These are phyloP conservation scores for Backusella psychrophila DNA, from an alignment of 192 early-diverging fungal species.

Conservation along the genomic window DNA sequence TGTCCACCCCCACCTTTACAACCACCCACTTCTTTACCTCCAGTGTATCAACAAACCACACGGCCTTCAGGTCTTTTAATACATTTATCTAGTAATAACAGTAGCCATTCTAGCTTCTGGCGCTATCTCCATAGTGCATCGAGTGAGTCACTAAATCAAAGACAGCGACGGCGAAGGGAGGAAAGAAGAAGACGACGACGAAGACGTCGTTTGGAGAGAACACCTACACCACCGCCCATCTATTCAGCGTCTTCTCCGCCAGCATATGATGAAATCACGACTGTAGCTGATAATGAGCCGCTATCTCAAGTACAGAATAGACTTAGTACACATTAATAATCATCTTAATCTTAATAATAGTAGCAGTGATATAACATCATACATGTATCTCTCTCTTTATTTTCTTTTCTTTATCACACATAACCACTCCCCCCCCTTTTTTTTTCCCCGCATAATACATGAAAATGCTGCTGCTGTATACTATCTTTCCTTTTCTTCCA, in stretches of 20 bases:
- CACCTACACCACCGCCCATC: background rate
- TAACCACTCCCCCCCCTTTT: background rate
- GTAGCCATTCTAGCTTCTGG: background rate
- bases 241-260: slow-evolving; percentile 8
- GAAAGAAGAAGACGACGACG: background rate
- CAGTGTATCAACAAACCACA: background rate
- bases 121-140: slow-evolving; percentile 1
- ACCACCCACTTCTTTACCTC: background rate
- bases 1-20: background rate
- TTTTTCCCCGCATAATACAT: background rate
- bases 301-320: background rate
- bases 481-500: background rate
- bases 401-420: background rate
- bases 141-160: background rate
- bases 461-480: background rate
- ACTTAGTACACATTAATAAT: background rate
- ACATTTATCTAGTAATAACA: background rate
- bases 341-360: background rate
- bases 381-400: background rate
- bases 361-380: no score
- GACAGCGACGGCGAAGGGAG: background rate
- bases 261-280: background rate
- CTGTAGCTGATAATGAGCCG: slow-evolving; percentile 3
- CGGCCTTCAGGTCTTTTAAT: background rate
- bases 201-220: background rate